phyloP scores from a whole-genome alignment of 1,139 yeast genomes.

The Protomyces pachydermus region DNA sequence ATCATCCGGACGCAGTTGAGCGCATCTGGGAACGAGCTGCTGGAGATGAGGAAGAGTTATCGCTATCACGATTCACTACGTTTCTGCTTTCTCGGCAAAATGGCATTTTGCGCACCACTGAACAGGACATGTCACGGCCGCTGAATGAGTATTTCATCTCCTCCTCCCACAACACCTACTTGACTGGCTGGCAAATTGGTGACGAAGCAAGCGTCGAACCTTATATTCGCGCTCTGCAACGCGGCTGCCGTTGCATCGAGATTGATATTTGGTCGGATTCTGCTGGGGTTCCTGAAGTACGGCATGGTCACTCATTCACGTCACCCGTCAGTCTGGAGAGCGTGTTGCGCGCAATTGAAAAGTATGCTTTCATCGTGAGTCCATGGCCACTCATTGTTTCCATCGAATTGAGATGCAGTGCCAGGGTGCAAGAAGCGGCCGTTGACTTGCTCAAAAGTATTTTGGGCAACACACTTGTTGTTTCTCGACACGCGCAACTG shows the following conservation, averaged over 20 bases:
- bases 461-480: constrained; percentile 57
- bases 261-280: constrained; percentile 93
- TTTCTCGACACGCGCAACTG: constrained; percentile 41
- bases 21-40: constrained; percentile 10
- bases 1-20: neutral
- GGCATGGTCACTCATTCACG: constrained; percentile 83
- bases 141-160: constrained; percentile 81
- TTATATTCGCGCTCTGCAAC: constrained; percentile 77
- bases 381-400: constrained; percentile 85
- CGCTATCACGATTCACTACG: constrained; percentile 49
- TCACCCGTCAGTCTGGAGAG: constrained; percentile 62
- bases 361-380: constrained; percentile 78
- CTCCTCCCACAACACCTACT: constrained; percentile 90
- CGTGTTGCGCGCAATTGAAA: constrained; percentile 66
- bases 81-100: constrained; percentile 49
- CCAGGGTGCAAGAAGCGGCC: constrained; percentile 58
- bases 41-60: constrained; percentile 6
- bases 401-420: constrained; percentile 73
- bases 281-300: constrained; percentile 66
- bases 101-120: constrained; percentile 34
- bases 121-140: constrained; percentile 58
- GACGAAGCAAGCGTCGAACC: constrained; percentile 91
- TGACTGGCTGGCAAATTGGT: constrained; percentile 83
- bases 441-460: constrained; percentile 50
- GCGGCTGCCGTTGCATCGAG: constrained; percentile 90